A percentile compares a stretch with the other conserved stretches of the same genome.
phyloP scores from a whole-genome alignment of 176 grass and related monocot genomes.

The Hyparrhenia diplandra region DNA sequence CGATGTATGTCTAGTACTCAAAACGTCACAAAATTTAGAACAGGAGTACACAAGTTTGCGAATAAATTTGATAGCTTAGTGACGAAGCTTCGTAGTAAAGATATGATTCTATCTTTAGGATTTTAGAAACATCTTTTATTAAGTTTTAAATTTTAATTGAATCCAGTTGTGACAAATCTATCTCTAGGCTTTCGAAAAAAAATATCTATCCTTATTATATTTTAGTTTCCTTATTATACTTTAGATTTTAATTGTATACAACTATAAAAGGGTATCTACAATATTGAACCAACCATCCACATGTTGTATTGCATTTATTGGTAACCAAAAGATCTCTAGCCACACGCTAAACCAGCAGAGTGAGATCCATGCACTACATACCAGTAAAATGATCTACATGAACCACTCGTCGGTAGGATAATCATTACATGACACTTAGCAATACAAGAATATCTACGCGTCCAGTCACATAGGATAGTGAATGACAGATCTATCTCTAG shows the following conservation, averaged over 20 bases:
- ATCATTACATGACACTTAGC: neutral
- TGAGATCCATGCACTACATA: neutral
- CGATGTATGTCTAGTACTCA: no score
- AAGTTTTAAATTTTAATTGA: neutral
- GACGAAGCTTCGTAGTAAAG: neutral
- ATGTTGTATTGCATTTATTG: neutral
- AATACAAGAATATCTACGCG: neutral
- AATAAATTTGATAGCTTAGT: neutral
- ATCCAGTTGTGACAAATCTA: neutral
- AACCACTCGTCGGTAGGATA: neutral
- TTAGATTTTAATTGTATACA: neutral
- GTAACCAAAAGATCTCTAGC: neutral
- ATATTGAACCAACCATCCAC: rapidly evolving
- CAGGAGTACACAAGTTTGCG: neutral
- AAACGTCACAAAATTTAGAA: no score
- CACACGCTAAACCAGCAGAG: neutral
- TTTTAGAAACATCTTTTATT: neutral
- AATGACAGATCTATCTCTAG: no score
- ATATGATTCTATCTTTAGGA: neutral
- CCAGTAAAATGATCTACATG: neutral
- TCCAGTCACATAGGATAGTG: neutral
- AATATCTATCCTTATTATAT: rapidly evolving
- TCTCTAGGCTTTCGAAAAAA: neutral
- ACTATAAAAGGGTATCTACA: neutral
- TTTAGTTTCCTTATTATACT: no score